Percentiles rank a stretch among this genome's conserved stretches.
phyloP scores from a whole-genome alignment of 805 yeast genomes.

The Yarrowia alimentaria region DNA sequence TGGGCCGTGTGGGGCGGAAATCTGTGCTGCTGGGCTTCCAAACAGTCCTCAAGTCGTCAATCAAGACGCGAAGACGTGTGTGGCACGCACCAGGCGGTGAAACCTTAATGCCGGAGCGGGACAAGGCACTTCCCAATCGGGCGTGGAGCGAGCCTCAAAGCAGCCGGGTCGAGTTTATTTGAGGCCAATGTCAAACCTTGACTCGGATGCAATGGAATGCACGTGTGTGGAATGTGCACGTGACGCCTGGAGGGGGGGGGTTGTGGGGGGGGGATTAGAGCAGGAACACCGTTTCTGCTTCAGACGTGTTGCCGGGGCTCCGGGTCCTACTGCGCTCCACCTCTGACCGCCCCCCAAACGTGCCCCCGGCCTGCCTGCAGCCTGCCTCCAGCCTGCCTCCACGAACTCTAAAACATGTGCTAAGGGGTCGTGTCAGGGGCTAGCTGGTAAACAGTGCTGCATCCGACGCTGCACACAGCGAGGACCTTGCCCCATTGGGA shows the following conservation, averaged over 20 bases:
- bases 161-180: slow-evolving; percentile 7
- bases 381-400: slow-evolving; percentile 7
- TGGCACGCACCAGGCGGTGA: slow-evolving; percentile 18
- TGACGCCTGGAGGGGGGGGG: too few species aligned
- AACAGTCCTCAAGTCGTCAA: too few species aligned
- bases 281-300: too few species aligned
- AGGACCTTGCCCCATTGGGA: too few species aligned
- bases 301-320: too few species aligned
- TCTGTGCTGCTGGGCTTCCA: too few species aligned
- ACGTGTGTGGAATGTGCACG: too few species aligned
- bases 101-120: slow-evolving; percentile 11
- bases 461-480: too few species aligned
- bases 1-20: too few species aligned
- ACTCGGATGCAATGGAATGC: slow-evolving; percentile 14
- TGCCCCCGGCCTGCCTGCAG: neutral
- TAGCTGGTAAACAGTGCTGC: slow-evolving; percentile 2
- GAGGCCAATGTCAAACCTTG: slow-evolving; percentile 7
- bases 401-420: slow-evolving; percentile 24
- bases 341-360: neutral
- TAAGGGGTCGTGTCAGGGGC: slow-evolving; percentile 27
- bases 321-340: neutral
- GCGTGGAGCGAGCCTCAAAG: slow-evolving; percentile 24
- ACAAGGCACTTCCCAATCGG: slow-evolving; percentile 24
- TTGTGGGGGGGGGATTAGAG: too few species aligned
- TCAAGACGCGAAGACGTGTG: slow-evolving; percentile 26